Evolutionary conservation across 352 stramenopile species (phyloP).

Genomic region (Phytophthora sp.): DNA sequence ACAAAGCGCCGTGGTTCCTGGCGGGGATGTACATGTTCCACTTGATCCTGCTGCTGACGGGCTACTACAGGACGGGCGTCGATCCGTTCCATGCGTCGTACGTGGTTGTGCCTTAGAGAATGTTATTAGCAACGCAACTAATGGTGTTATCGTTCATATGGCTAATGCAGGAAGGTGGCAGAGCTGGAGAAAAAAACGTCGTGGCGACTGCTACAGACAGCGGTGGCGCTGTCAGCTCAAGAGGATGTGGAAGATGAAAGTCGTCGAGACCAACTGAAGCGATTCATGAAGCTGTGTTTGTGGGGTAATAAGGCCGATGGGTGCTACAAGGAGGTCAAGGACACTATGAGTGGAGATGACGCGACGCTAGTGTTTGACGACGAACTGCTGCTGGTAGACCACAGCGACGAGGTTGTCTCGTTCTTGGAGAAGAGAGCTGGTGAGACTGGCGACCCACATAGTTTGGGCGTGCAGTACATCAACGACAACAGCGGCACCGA

Average conservation of each 20-base stretch:
- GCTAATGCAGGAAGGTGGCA: conserved; percentile 40
- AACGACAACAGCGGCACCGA: conserved; percentile 78
- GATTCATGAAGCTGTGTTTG: conserved; percentile 60
- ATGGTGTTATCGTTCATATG: too few relatives aligned
- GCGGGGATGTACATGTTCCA: conserved; percentile 72
- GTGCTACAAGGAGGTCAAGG: conserved; percentile 69
- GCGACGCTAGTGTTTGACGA: conserved; percentile 49
- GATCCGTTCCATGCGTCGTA: conserved; percentile 62
- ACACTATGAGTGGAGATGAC: conserved; percentile 55
- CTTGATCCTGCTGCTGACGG: conserved; percentile 52
- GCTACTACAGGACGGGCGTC: conserved; percentile 50
- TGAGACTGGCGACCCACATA: neutral
- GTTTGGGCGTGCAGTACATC: conserved; percentile 55
- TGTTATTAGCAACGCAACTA: too few relatives aligned
- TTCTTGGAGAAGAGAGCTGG: conserved; percentile 30
- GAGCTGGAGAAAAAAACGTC: conserved; percentile 48
- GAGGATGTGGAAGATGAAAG: neutral
- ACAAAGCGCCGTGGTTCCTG: conserved; percentile 63
- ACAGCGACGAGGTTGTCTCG: conserved; percentile 43
- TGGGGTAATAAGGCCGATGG: conserved; percentile 79
- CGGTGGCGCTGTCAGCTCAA: conserved; percentile 24
- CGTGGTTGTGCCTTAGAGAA: neutral
- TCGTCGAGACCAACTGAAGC: conserved; percentile 37
- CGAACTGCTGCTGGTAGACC: conserved; percentile 54
- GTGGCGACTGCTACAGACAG: conserved; percentile 57